Conservation (phyloP, 805 yeast species). For the Torulaspora quercuum region DNA sequence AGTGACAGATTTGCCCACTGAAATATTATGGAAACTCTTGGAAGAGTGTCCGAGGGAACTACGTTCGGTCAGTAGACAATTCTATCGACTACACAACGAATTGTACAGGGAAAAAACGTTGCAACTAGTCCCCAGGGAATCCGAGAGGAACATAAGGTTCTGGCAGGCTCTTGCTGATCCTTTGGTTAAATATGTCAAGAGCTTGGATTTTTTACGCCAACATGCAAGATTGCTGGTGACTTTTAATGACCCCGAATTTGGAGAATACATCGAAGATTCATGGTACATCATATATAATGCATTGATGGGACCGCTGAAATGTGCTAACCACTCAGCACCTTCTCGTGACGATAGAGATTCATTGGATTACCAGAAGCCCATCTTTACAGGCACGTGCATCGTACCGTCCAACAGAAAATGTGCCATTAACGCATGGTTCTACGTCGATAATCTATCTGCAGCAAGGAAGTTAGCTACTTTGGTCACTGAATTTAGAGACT, state of each 20-base stretch:
- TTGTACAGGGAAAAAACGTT: conserved; percentile 16
- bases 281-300: conserved; percentile 24
- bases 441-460: conserved; percentile 15
- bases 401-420: conserved; percentile 8
- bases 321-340: conserved; percentile 10
- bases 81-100: conserved; percentile 18
- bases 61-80: conserved; percentile 10
- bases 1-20: conserved; percentile 11
- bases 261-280: conserved; percentile 21
- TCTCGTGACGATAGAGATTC: conserved; percentile 6
- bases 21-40: conserved; percentile 12
- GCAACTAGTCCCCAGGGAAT: conserved; percentile 6
- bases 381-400: conserved; percentile 13
- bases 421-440: conserved; percentile 24
- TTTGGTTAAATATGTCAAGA: conserved; percentile 11
- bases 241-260: neutral
- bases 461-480: conserved; percentile 16
- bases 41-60: conserved; percentile 13
- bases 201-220: conserved; percentile 19
- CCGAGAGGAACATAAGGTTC: conserved; percentile 5
- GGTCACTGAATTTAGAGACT: conserved; percentile 18
- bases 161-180: conserved; percentile 13
- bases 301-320: conserved; percentile 13
- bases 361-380: conserved; percentile 14
- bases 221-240: conserved; percentile 9